These are phyloP conservation scores for Eucalyptus pauciflora DNA, from an alignment of 345 rosid genomes.

Conservation along the genomic window DNA sequence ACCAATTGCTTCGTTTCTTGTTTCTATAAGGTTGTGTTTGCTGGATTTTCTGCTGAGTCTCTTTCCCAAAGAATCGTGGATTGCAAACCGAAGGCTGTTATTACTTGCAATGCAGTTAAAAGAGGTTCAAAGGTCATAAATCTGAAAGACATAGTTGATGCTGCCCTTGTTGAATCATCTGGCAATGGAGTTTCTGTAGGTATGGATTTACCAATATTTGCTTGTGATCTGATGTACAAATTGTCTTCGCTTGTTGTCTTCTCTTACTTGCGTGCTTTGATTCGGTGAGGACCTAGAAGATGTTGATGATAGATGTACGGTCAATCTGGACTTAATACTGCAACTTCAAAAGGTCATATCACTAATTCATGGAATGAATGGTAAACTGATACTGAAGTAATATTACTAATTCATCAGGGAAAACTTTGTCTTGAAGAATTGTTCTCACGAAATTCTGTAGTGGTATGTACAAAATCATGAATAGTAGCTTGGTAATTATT, in stretches of 20 bases:
- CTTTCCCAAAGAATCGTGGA: slow-evolving; percentile 86
- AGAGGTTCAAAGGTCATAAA: slow-evolving; percentile 83
- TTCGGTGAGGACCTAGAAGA: not conserved
- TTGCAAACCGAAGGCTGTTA: slow-evolving; percentile 77
- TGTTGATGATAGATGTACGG: not conserved
- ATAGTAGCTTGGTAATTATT: not conserved
- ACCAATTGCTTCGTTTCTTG: not conserved
- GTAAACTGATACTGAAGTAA: not conserved
- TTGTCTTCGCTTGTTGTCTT: not conserved
- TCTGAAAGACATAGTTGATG: slow-evolving; percentile 93
- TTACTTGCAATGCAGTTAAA: slow-evolving; percentile 92
- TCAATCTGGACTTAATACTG: not conserved
- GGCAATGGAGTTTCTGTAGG: slow-evolving; percentile 68
- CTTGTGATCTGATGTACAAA: not conserved
- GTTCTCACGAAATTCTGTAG: not conserved
- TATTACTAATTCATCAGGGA: not conserved
- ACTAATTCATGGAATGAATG: not conserved
- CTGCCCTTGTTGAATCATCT: slow-evolving; percentile 55
- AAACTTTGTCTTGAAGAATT: not conserved
- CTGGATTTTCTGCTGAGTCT: slow-evolving; percentile 95
- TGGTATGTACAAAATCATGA: not conserved
- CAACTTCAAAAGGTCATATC: not conserved
- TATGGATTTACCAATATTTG: slow-evolving; percentile 7
- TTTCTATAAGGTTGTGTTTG: slow-evolving; percentile 71
- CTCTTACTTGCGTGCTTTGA: not conserved